Base-by-base conservation (phyloP, 2,329 filamentous ascomycete genomes). In the Rutstroemia sp. region DNA sequence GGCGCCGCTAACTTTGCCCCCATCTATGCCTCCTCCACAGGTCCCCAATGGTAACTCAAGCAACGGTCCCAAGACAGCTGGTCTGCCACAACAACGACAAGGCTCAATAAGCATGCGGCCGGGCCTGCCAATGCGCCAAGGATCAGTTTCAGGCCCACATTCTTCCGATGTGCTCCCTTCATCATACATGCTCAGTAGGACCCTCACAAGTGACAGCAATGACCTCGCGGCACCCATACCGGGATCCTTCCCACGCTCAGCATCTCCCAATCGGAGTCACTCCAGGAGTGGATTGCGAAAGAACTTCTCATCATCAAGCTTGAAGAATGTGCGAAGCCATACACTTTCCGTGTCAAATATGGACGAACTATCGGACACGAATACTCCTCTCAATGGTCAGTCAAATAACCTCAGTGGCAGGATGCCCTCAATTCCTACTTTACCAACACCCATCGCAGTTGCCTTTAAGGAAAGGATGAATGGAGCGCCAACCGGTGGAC, bases 311-410 rank as follows among this genome's bases (percentile, higher is more conserved):
- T 84, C 85, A 0, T 84, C 84, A 1, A 89, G 86, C 63, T 70
- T 89, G 49, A 82, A 81, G 62, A 89, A 87, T 61, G 74, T 91
- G 62, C 88, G 87, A 68, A 81, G 82, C 57, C 83, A 89, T 50
- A 91, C 89, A 60, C 75, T 92, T 65, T 91, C 89, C 0, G 64
- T 84, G 9, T 80, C 82, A 0, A 78, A 56, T 16, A 65, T 80
- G 2, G 82, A 86, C 21, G 81, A 84, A 48, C 64, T 59, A 57
- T 81, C 80, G 1, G 87, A 89, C 48, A 75, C 88, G 4, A 81
- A 79, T 27, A 95, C 90, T 0, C 89, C 91, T 0, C 67, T 78
- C 74, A 40, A 55, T 42, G 53, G 25, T 30, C 30, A 75, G 74
- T 64, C 64, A 49, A 45, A 60, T 10, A 63, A 17, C 70, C 76